Evolutionary conservation across 495 filamentous ascomycete genomes (phyloP).

Genomic region (Hyphodiscus hymeniophilus): DNA sequence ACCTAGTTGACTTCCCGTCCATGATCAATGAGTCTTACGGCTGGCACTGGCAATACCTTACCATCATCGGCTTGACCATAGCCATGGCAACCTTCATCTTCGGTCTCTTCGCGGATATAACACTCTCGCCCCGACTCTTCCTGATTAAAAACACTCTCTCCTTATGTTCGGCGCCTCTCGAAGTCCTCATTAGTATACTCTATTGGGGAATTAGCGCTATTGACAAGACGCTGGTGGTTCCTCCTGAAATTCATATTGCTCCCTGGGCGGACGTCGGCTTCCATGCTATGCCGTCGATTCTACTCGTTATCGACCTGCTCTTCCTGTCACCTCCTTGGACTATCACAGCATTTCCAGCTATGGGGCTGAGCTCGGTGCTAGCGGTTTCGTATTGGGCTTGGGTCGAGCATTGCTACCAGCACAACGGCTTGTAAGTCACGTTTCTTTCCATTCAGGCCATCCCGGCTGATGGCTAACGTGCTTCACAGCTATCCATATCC

Average conservation of each 20-base stretch:
- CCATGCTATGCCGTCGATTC: constrained; percentile 66
- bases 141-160: constrained; percentile 61
- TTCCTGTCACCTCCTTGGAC: constrained; percentile 79
- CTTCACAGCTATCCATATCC: constrained; percentile 74
- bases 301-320: constrained; percentile 64
- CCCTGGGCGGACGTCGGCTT: constrained; percentile 60
- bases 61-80: constrained; percentile 69
- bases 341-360: constrained; percentile 48
- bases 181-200: constrained; percentile 73
- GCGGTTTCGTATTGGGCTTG: constrained; percentile 81
- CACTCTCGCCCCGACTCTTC: constrained; percentile 56
- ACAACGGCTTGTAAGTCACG: constrained; percentile 61
- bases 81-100: constrained; percentile 59
- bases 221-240: constrained; percentile 46
- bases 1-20: constrained; percentile 30
- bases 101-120: constrained; percentile 70
- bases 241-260: constrained; percentile 37
- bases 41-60: constrained; percentile 79
- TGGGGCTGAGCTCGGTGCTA: constrained; percentile 53
- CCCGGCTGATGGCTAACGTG: constrained; percentile 22
- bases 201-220: constrained; percentile 73
- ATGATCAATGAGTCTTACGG: constrained; percentile 62
- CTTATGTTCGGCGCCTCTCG: constrained; percentile 71
- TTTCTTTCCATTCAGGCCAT: neutral
- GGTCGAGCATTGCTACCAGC: constrained; percentile 69